These are phyloP conservation scores for Yamadazyma akitaensis DNA, from an alignment of 805 yeast species.

Conservation along the genomic window DNA sequence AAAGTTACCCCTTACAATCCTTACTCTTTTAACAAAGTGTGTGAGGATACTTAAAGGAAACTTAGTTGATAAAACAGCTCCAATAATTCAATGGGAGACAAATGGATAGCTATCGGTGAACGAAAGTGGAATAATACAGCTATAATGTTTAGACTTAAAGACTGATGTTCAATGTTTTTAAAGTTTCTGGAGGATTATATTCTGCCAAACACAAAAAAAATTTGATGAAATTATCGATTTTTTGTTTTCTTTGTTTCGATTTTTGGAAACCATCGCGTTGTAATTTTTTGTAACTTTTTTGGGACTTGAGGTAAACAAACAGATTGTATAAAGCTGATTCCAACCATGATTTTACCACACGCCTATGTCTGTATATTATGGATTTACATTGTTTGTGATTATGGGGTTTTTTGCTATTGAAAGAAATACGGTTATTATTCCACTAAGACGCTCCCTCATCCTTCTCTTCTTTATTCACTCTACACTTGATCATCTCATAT, in stretches of 20 bases:
- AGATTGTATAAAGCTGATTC: background rate
- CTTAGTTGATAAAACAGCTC: background rate
- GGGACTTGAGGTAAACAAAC: conserved; percentile 12
- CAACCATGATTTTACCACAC: background rate
- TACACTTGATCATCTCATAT: too few species aligned
- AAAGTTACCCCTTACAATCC: background rate
- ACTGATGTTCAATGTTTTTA: conserved; percentile 1
- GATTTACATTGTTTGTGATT: background rate
- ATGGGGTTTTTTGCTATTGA: background rate
- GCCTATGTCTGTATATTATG: background rate
- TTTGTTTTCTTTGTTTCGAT: conserved; percentile 13
- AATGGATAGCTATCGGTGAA: background rate
- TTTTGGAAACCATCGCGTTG: conserved; percentile 15
- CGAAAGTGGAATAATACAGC: conserved; percentile 1
- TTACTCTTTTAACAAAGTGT: background rate
- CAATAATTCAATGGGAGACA: background rate
- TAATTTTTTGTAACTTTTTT: conserved; percentile 8
- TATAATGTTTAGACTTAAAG: background rate
- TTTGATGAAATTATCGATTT: conserved; percentile 8
- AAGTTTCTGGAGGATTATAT: conserved; percentile 4
- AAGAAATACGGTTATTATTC: too few species aligned
- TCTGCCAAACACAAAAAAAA: conserved; percentile 6
- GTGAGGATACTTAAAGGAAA: background rate
- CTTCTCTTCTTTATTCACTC: background rate
- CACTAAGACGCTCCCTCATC: background rate